These are phyloP conservation scores for Sarocladium kiliense DNA, from an alignment of 2,329 filamentous ascomycete species.

Conservation along the genomic window DNA sequence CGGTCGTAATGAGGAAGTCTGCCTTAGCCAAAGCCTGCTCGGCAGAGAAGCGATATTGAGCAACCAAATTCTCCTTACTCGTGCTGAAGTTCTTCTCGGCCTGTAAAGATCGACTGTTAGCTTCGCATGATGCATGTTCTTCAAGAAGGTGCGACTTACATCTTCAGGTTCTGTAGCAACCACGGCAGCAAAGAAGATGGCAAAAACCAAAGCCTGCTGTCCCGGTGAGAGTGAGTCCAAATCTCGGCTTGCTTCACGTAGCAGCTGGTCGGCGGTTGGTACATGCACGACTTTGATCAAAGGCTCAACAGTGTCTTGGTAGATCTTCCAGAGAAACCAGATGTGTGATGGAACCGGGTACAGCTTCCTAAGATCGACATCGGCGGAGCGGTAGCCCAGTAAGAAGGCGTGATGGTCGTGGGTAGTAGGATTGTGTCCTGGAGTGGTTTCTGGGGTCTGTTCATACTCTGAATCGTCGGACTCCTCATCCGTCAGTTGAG, in stretches of 20 bases:
- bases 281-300: conserved; percentile 67
- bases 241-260: conserved; percentile 56
- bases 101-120: neutral
- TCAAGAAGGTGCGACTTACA: conserved; percentile 27
- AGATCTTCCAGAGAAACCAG: conserved; percentile 63
- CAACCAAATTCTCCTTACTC: conserved; percentile 37
- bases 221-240: conserved; percentile 50
- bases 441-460: conserved; percentile 40
- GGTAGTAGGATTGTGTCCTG: conserved; percentile 14
- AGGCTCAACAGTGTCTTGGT: conserved; percentile 69
- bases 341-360: conserved; percentile 64
- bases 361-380: conserved; percentile 58
- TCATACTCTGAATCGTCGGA: conserved; percentile 54
- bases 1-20: conserved; percentile 51
- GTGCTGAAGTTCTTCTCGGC: conserved; percentile 31
- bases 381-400: conserved; percentile 67
- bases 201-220: conserved; percentile 59
- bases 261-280: conserved; percentile 56
- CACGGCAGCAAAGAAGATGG: conserved; percentile 54
- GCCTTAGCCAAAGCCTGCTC: conserved; percentile 54
- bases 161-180: conserved; percentile 56
- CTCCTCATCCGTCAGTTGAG: conserved; percentile 39
- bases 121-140: neutral
- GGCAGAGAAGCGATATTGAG: conserved; percentile 46
- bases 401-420: conserved; percentile 66